phyloP scores from a whole-genome alignment of 805 yeast genomes.

The Zygosaccharomyces kombuchaensis region DNA sequence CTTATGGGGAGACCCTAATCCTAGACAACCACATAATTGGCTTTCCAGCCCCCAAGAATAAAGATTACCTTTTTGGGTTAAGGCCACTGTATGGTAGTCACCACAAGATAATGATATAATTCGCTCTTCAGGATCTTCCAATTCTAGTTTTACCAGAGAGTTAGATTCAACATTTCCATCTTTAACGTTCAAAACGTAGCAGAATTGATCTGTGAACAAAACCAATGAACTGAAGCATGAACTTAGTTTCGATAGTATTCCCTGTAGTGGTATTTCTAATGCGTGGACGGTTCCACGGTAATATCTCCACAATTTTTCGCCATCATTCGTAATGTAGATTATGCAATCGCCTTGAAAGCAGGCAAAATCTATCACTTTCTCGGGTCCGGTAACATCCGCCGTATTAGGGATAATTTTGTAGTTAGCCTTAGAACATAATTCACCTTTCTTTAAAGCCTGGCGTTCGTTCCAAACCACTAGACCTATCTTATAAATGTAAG shows the following conservation, averaged over 20 bases:
- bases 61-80: conserved; percentile 53
- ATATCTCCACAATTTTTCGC: conserved; percentile 39
- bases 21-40: conserved; percentile 62
- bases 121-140: conserved; percentile 39
- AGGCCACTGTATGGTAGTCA: conserved; percentile 65
- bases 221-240: conserved; percentile 55
- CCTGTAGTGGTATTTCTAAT: conserved; percentile 16
- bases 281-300: conserved; percentile 21
- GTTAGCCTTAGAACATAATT: conserved; percentile 36
- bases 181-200: conserved; percentile 24
- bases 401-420: conserved; percentile 43
- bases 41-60: conserved; percentile 69
- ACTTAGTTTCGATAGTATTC: conserved; percentile 46
- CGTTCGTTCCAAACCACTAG: conserved; percentile 53
- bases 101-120: conserved; percentile 61
- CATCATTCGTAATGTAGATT: conserved; percentile 45
- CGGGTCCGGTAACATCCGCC: conserved; percentile 30
- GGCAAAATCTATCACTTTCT: conserved; percentile 49
- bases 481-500: conserved; percentile 47
- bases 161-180: conserved; percentile 16
- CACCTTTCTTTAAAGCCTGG: conserved; percentile 28
- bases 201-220: conserved; percentile 49
- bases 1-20: conserved; percentile 44
- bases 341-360: conserved; percentile 45
- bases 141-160: conserved; percentile 13